Base-by-base conservation (phyloP, 108 stramenopile genomes). In the Pinguiococcus pyrenoidosus region DNA sequence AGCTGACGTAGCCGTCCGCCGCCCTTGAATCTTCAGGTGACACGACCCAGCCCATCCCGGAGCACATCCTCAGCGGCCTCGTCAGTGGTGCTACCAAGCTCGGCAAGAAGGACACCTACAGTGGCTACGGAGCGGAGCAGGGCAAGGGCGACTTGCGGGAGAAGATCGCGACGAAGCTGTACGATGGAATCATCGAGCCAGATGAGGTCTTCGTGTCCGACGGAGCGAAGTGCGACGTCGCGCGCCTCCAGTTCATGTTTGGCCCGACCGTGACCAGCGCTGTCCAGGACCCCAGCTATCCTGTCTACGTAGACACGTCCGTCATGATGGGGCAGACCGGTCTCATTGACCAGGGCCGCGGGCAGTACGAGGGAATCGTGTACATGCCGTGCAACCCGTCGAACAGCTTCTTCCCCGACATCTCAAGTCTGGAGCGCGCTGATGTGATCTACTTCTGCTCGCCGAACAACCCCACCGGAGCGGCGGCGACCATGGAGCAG, bases 391-490 rank as follows among this genome's bases (percentile, higher is more conserved):
- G 89, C 68, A 84, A 72, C 41, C 76, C 78, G 13, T 73, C 78
- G 56, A 89, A 91, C 69, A 77, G 86, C 49, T 91, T 94, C 68
- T 91, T 91, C 77, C 92, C 92, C 10, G 86, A 94, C 62, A 78
- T 83, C 52, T 79, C 68, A 1, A 73, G 44, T 58, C 20, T 80
- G 22, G 82, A 83, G 23, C 73, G 87, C 33, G 85, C 92, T 17
- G 92, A 94, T 72, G 76, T 94, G 46, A 82, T 89, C 56, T 91
- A 94, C 68, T 74, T 94, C 40, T 94, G 92, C 76, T 72, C 69
- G 58, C 92, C 92, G 42, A 94, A 94, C 83, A 94, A 94, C 73
- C 92, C 92, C 13, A 94, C 92, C 16, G 92, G 92, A 29, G 92
- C 87, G 27, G 87, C 84, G 8, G 92, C 92, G 35, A 87, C 82